Conservation (phyloP, 2,329 filamentous ascomycete genomes). For the Lomentospora prolificans region DNA sequence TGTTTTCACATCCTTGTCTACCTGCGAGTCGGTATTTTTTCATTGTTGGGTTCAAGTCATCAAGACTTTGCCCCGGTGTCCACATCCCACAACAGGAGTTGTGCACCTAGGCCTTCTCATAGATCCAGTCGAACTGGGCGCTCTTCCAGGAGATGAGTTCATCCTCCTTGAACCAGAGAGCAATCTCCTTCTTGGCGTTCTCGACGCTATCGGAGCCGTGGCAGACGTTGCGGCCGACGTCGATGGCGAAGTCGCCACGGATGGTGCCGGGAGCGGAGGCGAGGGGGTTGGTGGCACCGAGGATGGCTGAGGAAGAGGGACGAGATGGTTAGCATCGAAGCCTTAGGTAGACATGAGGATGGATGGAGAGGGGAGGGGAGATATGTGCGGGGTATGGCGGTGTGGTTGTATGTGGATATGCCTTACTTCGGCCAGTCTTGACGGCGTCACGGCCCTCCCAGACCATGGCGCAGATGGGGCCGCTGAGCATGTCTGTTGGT, state of each 20-base stretch:
- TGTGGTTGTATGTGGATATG: too few relatives aligned
- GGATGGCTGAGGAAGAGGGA: slow-evolving; percentile 49
- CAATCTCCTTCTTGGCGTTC: slow-evolving; percentile 99
- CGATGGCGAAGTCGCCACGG: slow-evolving; percentile 84
- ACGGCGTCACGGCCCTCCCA: slow-evolving; percentile 98
- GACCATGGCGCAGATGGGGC: slow-evolving; percentile 98
- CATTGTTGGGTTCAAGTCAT: neutral
- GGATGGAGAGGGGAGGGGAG: neutral
- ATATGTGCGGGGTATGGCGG: neutral
- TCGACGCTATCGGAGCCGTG: slow-evolving; percentile 98
- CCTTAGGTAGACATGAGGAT: slow-evolving; percentile 13
- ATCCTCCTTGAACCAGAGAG: slow-evolving; percentile 89
- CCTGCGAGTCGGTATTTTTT: neutral
- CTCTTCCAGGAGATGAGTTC: slow-evolving; percentile 81
- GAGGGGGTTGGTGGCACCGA: slow-evolving; percentile 98
- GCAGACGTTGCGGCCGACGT: slow-evolving; percentile 91
- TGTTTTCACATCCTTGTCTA: neutral
- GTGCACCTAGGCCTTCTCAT: slow-evolving; percentile 64
- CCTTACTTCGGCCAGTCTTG: slow-evolving; percentile 87
- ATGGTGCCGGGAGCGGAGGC: slow-evolving; percentile 94
- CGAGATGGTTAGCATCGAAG: slow-evolving; percentile 9
- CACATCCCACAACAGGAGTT: too few relatives aligned
- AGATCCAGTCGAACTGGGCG: slow-evolving; percentile 85
- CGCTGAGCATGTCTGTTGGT: slow-evolving; percentile 79
- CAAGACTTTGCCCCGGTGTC: slow-evolving; percentile 2